phyloP scores from a whole-genome alignment of 2,329 filamentous ascomycete species.

The Colletotrichum aenigma region DNA sequence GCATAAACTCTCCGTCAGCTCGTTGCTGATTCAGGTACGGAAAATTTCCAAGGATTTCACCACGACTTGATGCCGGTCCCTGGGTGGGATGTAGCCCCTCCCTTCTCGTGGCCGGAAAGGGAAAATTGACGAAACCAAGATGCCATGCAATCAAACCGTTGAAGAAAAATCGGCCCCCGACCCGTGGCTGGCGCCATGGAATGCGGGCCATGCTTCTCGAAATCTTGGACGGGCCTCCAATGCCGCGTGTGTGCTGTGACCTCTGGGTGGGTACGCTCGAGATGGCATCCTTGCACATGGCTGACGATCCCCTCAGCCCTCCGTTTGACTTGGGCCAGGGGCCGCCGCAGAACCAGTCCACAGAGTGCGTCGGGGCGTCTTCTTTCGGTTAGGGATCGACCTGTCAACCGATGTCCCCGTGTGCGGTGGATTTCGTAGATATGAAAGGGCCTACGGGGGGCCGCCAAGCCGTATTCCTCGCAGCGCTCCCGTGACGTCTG shows the following conservation, averaged over 20 bases:
- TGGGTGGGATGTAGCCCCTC: background rate
- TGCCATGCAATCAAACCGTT: background rate
- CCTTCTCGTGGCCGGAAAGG: background rate
- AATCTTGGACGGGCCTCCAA: background rate
- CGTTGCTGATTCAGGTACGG: background rate
- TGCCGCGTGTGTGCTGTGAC: background rate
- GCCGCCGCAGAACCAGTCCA: background rate
- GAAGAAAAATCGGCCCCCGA: background rate
- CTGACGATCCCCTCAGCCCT: background rate
- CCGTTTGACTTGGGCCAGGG: background rate
- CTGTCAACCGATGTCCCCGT: background rate
- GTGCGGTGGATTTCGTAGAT: background rate
- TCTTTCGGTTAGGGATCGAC: constrained; percentile 1
- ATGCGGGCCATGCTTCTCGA: background rate
- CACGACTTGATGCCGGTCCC: background rate
- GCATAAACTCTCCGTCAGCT: background rate
- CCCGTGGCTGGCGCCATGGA: background rate
- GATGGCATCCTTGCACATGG: background rate
- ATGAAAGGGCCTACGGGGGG: background rate
- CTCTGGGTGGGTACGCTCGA: background rate
- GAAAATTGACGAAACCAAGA: background rate
- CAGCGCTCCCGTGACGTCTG: background rate
- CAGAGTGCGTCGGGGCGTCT: background rate
- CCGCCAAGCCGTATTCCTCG: background rate
- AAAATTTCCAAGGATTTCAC: background rate